Evolutionary conservation across 352 stramenopile species (phyloP), one percentile per base, ranked within the genome.

Genomic region (Phytopythium boreale): DNA sequence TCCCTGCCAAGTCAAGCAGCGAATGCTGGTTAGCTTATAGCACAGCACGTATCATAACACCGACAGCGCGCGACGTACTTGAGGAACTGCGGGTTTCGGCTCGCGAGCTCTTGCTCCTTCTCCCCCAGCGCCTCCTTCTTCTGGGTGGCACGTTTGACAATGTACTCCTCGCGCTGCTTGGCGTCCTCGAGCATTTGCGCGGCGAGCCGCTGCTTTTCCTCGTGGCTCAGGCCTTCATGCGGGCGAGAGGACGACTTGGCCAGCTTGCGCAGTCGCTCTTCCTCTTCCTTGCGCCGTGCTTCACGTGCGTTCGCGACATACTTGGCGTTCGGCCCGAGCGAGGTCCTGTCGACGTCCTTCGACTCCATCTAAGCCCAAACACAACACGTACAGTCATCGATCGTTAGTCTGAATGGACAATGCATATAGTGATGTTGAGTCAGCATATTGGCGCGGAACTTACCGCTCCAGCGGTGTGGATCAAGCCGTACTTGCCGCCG

Each of bases 181-280:
- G 82, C 88, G 64, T 95, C 80, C 44, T 90, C 79, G 2, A 87
- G 64, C 88, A 96, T 95, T 51, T 89, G 79, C 56, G 71, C 75
- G 2, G 75, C 82, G 61, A 87, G 79, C 14, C 70, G 71, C 43
- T 72, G 64, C 61, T 88, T 91, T 36, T 92, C 82, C n/a, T 93
- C 84, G 14, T 82, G 69, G 11, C 80, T 84, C 19, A 72, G 39
- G 24, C 31, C 19, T 3, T 52, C 17, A 2, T 50, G 39, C 26
- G 66, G 65, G 9, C 59, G 37, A 14, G 69, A 61, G n/a, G 60
- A 68, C 2, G 65, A 62, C 58, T 90, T 92, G 19, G 71, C 69
- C 4, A 94, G 68, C 56, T 89, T 92, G 12, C 72, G 78, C 7
- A 66, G 74, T n/a, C 84, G 72, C 15, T 91, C 86, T 59, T 88